Conservation (phyloP, 192 early-diverging fungal species). For the Coemansia sp. region DNA sequence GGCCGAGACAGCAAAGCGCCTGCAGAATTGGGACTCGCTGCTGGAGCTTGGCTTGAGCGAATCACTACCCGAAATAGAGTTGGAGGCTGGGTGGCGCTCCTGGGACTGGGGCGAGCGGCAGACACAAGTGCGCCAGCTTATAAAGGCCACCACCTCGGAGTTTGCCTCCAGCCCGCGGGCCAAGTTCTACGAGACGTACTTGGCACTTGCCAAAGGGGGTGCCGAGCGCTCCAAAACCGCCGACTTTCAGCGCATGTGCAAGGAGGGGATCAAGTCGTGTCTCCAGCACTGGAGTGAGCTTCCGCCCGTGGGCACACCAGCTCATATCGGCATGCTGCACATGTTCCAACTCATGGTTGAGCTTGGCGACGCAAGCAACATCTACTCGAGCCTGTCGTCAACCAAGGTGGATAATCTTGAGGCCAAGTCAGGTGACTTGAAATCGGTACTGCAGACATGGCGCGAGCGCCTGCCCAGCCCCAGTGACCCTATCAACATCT, state of each 20-base stretch:
- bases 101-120: slow-evolving; percentile 89
- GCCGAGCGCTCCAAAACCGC: slow-evolving; percentile 56
- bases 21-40: slow-evolving; percentile 98
- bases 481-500: slow-evolving; percentile 97
- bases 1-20: slow-evolving; percentile 81
- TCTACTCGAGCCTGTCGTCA: slow-evolving; percentile 74
- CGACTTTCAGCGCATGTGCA: slow-evolving; percentile 77
- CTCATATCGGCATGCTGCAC: slow-evolving; percentile 86
- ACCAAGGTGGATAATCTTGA: slow-evolving; percentile 87
- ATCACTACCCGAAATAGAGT: slow-evolving; percentile 75
- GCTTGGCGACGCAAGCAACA: slow-evolving; percentile 86
- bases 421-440: slow-evolving; percentile 81
- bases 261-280: slow-evolving; percentile 82
- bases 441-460: slow-evolving; percentile 90
- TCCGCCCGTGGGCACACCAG: slow-evolving; percentile 78
- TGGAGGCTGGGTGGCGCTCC: slow-evolving; percentile 93
- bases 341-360: slow-evolving; percentile 97
- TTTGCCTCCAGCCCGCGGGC: slow-evolving; percentile 64
- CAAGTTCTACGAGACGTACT: slow-evolving; percentile 86
- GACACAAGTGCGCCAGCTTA: slow-evolving; percentile 55
- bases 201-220: slow-evolving; percentile 68
- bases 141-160: slow-evolving; percentile 67
- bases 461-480: slow-evolving; percentile 92
- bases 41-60: slow-evolving; percentile 91
- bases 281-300: slow-evolving; percentile 89